phyloP scores from a whole-genome alignment of 1,284 basidiomycete genomes.

The Ceratobasidium theobromae region DNA sequence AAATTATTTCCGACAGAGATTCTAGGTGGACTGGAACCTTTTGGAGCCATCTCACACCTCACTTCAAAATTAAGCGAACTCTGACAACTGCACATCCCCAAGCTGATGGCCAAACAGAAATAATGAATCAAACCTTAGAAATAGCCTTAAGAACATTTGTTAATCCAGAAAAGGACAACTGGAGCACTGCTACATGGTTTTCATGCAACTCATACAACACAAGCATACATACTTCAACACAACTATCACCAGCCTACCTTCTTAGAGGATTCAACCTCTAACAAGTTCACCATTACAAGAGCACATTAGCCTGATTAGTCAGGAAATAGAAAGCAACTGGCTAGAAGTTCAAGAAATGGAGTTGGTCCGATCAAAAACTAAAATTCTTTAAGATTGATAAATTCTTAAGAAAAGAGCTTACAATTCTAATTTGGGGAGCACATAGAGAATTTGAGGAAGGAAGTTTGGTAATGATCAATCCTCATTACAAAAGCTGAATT shows the following conservation, averaged over 20 bases:
- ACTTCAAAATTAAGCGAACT: conserved; percentile 35
- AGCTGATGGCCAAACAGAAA: conserved; percentile 45
- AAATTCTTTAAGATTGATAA: conserved; percentile 36
- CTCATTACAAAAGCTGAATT: conserved; percentile 41
- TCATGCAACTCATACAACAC: conserved; percentile 41
- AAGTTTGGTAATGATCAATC: conserved; percentile 42
- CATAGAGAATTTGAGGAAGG: conserved; percentile 38
- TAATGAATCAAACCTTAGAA: conserved; percentile 38
- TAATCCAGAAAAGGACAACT: conserved; percentile 36
- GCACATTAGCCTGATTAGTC: background rate
- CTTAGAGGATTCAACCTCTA: conserved; percentile 37
- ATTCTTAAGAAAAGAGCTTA: conserved; percentile 11
- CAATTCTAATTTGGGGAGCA: conserved; percentile 38
- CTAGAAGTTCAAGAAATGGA: conserved; percentile 31
- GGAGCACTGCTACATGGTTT: conserved; percentile 38
- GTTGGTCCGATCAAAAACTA: conserved; percentile 31
- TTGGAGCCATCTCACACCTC: conserved; percentile 38
- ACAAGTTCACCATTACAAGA: conserved; percentile 2
- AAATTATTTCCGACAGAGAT: conserved; percentile 42
- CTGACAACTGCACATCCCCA: conserved; percentile 44
- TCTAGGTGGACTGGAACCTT: conserved; percentile 40
- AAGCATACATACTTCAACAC: conserved; percentile 35
- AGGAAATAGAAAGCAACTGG: conserved; percentile 12
- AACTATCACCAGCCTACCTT: conserved; percentile 36
- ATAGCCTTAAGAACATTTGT: conserved; percentile 34